Conservation (phyloP, 768 basidiomycete species). For the Mycena polygramma region DNA sequence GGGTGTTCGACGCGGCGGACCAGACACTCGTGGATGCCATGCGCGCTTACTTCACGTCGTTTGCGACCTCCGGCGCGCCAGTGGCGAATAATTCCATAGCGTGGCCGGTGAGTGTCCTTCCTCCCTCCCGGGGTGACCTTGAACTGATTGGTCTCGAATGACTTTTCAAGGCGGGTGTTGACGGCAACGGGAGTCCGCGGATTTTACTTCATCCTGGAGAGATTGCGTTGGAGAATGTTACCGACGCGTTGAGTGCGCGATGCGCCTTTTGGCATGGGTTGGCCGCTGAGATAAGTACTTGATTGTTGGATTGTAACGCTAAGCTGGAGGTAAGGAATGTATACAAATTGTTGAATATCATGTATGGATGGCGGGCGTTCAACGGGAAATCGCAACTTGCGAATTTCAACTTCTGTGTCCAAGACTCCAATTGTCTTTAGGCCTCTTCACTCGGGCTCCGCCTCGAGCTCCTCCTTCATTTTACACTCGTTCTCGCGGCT, state of each 20-base stretch:
- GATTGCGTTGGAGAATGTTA: slow-evolving; percentile 42
- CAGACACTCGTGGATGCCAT: slow-evolving; percentile 51
- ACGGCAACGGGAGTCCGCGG: slow-evolving; percentile 43
- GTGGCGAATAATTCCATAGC: slow-evolving; percentile 35
- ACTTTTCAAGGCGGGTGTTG: neutral
- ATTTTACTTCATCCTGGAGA: slow-evolving; percentile 47
- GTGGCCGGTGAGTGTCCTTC: slow-evolving; percentile 47
- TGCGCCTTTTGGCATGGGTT: slow-evolving; percentile 51
- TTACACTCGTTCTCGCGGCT: too few species aligned
- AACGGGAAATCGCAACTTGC: too few species aligned
- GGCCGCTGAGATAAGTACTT: slow-evolving; percentile 21
- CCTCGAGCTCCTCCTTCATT: too few species aligned
- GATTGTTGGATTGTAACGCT: too few species aligned
- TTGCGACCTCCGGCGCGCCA: slow-evolving; percentile 51
- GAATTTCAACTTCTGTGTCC: too few species aligned
- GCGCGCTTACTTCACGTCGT: slow-evolving; percentile 57
- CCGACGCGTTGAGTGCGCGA: slow-evolving; percentile 37
- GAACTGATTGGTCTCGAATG: neutral
- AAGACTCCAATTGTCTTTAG: too few species aligned
- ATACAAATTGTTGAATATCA: too few species aligned
- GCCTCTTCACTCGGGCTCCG: too few species aligned
- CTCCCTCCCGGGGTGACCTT: neutral
- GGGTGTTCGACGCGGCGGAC: slow-evolving; percentile 43
- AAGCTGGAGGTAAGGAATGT: too few species aligned
- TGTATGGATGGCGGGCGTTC: too few species aligned